Conservation (phyloP, 2,329 filamentous ascomycete species). For the Neophaeococcomyces aloes region DNA sequence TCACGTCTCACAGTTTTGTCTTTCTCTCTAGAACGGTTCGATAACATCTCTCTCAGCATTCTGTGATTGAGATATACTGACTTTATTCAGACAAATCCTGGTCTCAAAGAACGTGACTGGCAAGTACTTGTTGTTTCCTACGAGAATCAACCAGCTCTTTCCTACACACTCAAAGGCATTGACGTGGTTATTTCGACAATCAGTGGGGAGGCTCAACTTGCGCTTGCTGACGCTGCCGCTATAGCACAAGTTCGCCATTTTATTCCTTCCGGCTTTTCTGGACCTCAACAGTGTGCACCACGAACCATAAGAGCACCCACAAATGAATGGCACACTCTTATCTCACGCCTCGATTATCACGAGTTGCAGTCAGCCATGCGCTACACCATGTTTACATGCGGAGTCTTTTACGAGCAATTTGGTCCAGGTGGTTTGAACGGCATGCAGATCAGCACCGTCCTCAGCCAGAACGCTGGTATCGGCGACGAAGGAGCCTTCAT, state of each 20-base stretch:
- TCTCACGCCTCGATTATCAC: slow-evolving; percentile 47
- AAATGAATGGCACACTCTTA: slow-evolving; percentile 49
- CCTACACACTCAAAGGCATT: slow-evolving; percentile 58
- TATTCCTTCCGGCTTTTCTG: slow-evolving; percentile 67
- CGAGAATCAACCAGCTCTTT: slow-evolving; percentile 45
- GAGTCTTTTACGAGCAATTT: slow-evolving; percentile 66
- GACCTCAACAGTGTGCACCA: slow-evolving; percentile 24
- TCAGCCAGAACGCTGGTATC: slow-evolving; percentile 28
- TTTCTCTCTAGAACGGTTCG: slow-evolving; percentile 51
- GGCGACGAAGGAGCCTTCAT: slow-evolving; percentile 54
- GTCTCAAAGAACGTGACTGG: slow-evolving; percentile 31
- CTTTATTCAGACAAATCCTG: slow-evolving; percentile 24
- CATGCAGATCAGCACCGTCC: slow-evolving; percentile 44
- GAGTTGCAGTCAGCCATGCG: slow-evolving; percentile 43
- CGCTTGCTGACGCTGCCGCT: slow-evolving; percentile 61
- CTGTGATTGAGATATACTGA: neutral
- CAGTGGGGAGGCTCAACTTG: slow-evolving; percentile 54
- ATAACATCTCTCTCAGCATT: too few relatives aligned
- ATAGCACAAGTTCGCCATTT: slow-evolving; percentile 56
- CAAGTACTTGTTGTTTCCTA: slow-evolving; percentile 57
- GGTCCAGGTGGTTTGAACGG: slow-evolving; percentile 54
- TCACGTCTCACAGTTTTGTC: slow-evolving; percentile 57
- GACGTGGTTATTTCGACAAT: slow-evolving; percentile 69
- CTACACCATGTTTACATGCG: slow-evolving; percentile 62
- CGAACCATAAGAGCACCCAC: slow-evolving; percentile 28